Evolutionary conservation across 495 filamentous ascomycete genomes (phyloP), one percentile per base, ranked within the genome.

Genomic region (Evernia prunastri): DNA sequence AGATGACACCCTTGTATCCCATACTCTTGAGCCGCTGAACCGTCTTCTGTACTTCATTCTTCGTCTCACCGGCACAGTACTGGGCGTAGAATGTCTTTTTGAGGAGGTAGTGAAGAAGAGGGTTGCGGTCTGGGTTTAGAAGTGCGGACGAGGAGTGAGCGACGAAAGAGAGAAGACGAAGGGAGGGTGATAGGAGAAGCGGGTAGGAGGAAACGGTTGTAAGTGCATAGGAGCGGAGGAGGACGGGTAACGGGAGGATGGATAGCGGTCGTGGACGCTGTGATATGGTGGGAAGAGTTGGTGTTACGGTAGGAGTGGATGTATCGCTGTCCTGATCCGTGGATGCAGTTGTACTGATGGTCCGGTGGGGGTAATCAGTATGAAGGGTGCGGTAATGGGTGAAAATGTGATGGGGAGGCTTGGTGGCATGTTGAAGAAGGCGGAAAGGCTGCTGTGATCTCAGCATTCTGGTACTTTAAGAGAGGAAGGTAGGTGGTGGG

Each of bases 191-290:
- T 31, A 96, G 81, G 9, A 96, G 82, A 35, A 83, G 65, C 0
- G 85, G 82, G 1, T 90, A 93, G 12, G 89, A 90, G 0, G 92
- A 96, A 61, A 96, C 80, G 27, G 85, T 85, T 18, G 89, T 88
- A 18, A 91, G 88, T 63, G 89, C 78, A 64, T 92, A 79, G 12
- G 90, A 92, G 33, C 93, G 88, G 51, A 96, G 74, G 56, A 97
- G 80, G 29, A 80, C 85, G 20, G 82, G 82, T 0, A 91, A 76
- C 4, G 93, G 90, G 40, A 97, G 81, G 53, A 89, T 80, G 4
- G 88, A 83, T 35, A 96, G 75, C 6, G 89, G 85, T 8, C 85
- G 67, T 23, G 47, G 51, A 18, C 43, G 53, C 54, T 37, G 37
- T 25, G 40, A 40, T 36, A 33, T 58, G 35, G 23, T 23, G 25